Evolutionary conservation across 163 green algal species (phyloP).

Genomic region (Chloroidium sp.): DNA sequence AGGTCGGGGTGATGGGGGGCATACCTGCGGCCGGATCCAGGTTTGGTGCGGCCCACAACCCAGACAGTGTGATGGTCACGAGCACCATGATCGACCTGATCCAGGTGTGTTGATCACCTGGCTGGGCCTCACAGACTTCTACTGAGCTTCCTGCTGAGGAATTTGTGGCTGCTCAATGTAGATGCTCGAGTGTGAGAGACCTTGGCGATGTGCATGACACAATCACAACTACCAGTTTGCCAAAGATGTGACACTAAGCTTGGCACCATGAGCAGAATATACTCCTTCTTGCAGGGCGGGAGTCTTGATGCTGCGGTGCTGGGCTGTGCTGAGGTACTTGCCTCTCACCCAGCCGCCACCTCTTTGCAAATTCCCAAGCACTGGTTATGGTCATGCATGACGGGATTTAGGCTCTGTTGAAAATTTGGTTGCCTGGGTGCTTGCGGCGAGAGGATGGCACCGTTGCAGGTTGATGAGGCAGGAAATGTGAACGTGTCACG

Average conservation of each 20-base stretch:
- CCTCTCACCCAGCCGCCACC: neutral
- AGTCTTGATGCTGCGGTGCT: conserved; percentile 38
- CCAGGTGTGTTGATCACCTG: conserved; percentile 10
- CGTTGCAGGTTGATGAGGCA: conserved; percentile 20
- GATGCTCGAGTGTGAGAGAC: neutral
- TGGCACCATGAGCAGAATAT: no score
- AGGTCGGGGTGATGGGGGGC: conserved; percentile 39
- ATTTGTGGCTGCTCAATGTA: neutral
- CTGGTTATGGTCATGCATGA: no score
- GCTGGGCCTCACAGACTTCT: neutral
- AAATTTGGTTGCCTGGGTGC: no score
- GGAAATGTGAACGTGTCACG: conserved; percentile 41
- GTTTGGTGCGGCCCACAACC: conserved; percentile 38
- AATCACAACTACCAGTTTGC: no score
- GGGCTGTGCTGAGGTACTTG: conserved; percentile 34
- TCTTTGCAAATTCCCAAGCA: no score
- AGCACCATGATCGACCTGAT: conserved; percentile 29
- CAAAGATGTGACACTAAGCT: no score
- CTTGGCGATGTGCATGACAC: neutral
- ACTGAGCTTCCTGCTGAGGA: no score
- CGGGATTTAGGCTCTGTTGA: no score
- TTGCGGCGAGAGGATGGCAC: no score
- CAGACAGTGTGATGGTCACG: conserved; percentile 8
- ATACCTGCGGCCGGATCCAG: conserved; percentile 27
- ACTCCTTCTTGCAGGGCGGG: conserved; percentile 7